Conservation (phyloP, 2,329 filamentous ascomycete species). For the Penicillium sp. region DNA sequence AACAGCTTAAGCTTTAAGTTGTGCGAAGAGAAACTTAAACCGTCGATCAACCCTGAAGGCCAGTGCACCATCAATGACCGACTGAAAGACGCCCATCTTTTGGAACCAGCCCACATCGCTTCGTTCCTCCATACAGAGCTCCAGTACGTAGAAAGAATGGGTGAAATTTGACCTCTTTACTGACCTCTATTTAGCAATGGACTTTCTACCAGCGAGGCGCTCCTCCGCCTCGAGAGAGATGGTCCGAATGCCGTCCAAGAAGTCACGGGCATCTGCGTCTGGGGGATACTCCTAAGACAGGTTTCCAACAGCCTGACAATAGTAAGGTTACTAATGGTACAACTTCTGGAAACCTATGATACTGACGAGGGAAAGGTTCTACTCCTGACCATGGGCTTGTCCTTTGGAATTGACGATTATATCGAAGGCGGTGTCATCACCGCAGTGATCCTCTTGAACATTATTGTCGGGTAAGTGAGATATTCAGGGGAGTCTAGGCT, state of each 20-base stretch:
- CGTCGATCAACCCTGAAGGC: neutral
- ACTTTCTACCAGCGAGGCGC: conserved; percentile 62
- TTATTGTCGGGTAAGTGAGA: conserved; percentile 50
- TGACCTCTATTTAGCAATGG: conserved; percentile 51
- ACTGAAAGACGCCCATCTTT: conserved; percentile 13
- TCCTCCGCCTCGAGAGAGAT: conserved; percentile 64
- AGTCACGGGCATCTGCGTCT: conserved; percentile 69
- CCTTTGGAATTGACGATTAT: conserved; percentile 57
- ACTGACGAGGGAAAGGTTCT: conserved; percentile 57
- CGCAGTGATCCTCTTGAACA: conserved; percentile 59
- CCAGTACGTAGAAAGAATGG: conserved; percentile 9
- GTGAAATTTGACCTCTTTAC: neutral
- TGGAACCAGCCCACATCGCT: conserved; percentile 13
- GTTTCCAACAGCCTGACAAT: conserved; percentile 75
- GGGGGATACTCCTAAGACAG: conserved; percentile 75
- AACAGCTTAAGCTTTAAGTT: conserved; percentile 14
- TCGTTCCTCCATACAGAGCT: conserved; percentile 17
- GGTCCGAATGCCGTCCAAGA: conserved; percentile 71
- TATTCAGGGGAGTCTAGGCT: too few relatives aligned
- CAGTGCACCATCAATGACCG: neutral
- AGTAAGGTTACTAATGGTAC: conserved; percentile 39
- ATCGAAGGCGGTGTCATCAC: conserved; percentile 61
- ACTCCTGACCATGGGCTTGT: conserved; percentile 69
- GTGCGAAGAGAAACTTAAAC: conserved; percentile 17
- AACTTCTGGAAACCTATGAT: neutral